Percentiles rank a stretch among this genome's conserved stretches.
phyloP scores from a whole-genome alignment of 805 yeast species.

The Kodamaea neixiangensis region DNA sequence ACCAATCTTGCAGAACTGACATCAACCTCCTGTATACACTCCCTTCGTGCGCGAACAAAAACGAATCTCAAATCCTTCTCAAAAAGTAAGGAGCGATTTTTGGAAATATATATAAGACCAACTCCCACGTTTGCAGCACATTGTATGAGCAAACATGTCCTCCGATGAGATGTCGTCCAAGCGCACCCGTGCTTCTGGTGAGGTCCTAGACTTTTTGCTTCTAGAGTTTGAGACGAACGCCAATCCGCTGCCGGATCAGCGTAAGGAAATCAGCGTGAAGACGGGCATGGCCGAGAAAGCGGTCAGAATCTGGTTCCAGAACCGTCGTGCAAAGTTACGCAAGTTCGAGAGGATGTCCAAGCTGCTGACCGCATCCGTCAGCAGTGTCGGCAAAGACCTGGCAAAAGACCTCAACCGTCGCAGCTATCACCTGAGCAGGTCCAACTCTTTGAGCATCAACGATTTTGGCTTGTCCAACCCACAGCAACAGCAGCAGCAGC shows the following conservation, averaged over 20 bases:
- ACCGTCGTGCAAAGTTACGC: conserved; percentile 76
- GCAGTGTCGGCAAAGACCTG: conserved; percentile 14
- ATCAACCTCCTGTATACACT: too few species aligned
- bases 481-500: background rate
- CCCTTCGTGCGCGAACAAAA: too few species aligned
- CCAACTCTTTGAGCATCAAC: conserved; percentile 3
- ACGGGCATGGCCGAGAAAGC: conserved; percentile 87
- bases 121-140: conserved; percentile 17
- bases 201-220: conserved; percentile 66
- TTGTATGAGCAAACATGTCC: conserved; percentile 1
- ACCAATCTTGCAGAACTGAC: too few species aligned
- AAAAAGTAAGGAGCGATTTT: background rate
- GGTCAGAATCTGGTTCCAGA: conserved; percentile 92
- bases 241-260: conserved; percentile 70
- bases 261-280: conserved; percentile 67
- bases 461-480: background rate
- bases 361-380: conserved; percentile 8
- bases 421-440: background rate
- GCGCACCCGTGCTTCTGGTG: conserved; percentile 78
- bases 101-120: background rate
- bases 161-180: conserved; percentile 31
- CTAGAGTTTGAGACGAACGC: conserved; percentile 70
- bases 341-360: conserved; percentile 54
- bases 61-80: background rate
- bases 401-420: conserved; percentile 10